These are phyloP conservation scores for Elsinoe batatas DNA, from an alignment of 2,329 filamentous ascomycete species.

Conservation along the genomic window DNA sequence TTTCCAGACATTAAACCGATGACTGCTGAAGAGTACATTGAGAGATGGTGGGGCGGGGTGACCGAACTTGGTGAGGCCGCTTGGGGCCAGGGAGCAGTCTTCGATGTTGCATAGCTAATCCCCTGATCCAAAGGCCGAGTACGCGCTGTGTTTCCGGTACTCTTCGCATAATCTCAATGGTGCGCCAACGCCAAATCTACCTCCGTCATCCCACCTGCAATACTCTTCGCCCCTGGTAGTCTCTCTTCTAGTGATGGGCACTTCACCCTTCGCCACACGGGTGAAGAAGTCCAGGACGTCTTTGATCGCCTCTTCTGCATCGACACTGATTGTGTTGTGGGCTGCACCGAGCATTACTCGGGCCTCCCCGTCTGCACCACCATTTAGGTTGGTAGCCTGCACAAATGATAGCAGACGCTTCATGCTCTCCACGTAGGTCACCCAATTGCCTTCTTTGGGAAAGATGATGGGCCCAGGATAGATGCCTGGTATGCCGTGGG, in stretches of 20 bases:
- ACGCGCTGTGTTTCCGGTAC: not conserved
- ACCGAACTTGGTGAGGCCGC: conserved; percentile 18
- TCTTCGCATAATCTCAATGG: conserved; percentile 28
- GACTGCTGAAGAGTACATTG: conserved; percentile 21
- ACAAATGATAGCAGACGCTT: conserved; percentile 29
- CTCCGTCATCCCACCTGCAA: conserved; percentile 29
- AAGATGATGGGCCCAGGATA: conserved; percentile 28
- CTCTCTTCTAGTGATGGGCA: conserved; percentile 25
- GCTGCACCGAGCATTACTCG: conserved; percentile 27
- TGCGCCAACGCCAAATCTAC: conserved; percentile 29
- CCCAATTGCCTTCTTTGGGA: conserved; percentile 29
- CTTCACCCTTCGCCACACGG: conserved; percentile 26
- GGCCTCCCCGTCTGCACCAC: conserved; percentile 18
- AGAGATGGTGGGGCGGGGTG: conserved; percentile 24
- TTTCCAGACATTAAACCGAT: conserved; percentile 23
- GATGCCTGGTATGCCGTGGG: conserved; percentile 19
- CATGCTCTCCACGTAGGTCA: conserved; percentile 31
- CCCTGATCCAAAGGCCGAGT: not conserved
- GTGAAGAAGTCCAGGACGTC: conserved; percentile 27
- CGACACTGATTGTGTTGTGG: conserved; percentile 29
- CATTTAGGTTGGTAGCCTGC: conserved; percentile 23
- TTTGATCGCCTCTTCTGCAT: conserved; percentile 30
- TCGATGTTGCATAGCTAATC: conserved; percentile 12
- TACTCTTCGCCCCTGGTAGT: conserved; percentile 25
- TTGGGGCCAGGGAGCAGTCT: conserved; percentile 16